Evolutionary conservation across 169 alveolate genomes (phyloP).

Genomic region (Plasmodium berghei): DNA sequence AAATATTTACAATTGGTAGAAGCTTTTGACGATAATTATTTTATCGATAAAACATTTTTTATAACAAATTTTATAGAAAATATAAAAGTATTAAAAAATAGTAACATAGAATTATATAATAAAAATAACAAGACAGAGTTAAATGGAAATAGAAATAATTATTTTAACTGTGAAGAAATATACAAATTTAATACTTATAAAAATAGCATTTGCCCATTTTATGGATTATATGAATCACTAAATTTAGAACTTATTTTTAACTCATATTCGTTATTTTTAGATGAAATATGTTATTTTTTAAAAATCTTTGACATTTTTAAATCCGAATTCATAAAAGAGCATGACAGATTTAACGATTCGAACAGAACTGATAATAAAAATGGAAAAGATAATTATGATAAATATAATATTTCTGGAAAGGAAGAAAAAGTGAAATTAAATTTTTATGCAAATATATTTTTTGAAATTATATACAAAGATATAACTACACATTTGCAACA

Average conservation of each 20-base stretch:
- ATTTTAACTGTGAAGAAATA: conserved; percentile 4
- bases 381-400: background rate
- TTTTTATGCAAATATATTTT: conserved; percentile 53
- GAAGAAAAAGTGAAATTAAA: conserved; percentile 7
- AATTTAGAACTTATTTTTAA: conserved; percentile 27
- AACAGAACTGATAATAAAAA: background rate
- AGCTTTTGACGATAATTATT: conserved; percentile 52
- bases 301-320: conserved; percentile 53
- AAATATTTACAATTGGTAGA: conserved; percentile 23
- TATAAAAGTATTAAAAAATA: conserved; percentile 22
- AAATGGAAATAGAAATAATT: background rate
- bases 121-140: background rate
- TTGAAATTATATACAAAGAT: conserved; percentile 73
- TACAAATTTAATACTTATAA: conserved; percentile 25
- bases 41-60: conserved; percentile 40
- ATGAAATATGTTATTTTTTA: conserved; percentile 33
- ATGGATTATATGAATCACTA: conserved; percentile 21
- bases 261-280: conserved; percentile 22
- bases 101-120: background rate
- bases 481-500: conserved; percentile 33
- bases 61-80: conserved; percentile 29
- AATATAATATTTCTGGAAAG: background rate
- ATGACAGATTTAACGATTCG: conserved; percentile 5
- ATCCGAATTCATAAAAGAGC: conserved; percentile 56
- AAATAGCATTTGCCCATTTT: conserved; percentile 49